Percentiles rank a stretch among this genome's conserved stretches.
Conservation (phyloP, 2,329 filamentous ascomycete species). For the Fusarium sulawesiense region DNA sequence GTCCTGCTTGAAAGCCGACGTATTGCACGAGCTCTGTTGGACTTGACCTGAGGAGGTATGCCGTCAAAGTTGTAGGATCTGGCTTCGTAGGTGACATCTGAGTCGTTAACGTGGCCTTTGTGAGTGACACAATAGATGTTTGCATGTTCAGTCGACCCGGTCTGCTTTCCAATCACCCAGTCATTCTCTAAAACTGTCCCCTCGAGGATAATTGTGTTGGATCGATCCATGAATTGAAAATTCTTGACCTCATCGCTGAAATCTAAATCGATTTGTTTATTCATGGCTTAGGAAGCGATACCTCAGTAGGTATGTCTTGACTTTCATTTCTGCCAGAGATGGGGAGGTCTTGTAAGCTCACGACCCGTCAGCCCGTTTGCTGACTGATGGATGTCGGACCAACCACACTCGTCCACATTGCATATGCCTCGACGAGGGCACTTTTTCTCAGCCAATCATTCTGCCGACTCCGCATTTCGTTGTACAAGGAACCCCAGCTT, state of each 20-base stretch:
- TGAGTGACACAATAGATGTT: background rate
- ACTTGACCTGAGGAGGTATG: background rate
- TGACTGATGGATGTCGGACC: background rate
- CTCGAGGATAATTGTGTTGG: accelerated
- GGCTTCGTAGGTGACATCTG: background rate
- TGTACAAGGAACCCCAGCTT: background rate
- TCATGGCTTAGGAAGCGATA: background rate
- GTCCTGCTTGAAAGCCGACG: background rate
- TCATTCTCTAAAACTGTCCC: accelerated
- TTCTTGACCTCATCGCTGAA: accelerated
- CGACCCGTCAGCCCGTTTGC: background rate
- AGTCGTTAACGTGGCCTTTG: background rate
- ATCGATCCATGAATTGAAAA: accelerated
- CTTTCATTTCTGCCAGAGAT: background rate
- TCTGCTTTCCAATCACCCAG: background rate
- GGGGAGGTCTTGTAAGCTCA: background rate
- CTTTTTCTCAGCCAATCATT: background rate
- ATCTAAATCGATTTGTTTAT: accelerated
- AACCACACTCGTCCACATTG: background rate
- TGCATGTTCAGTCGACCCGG: background rate
- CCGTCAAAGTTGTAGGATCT: background rate
- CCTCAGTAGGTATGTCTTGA: background rate
- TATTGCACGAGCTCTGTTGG: background rate
- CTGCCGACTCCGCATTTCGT: background rate
- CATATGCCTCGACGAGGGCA: background rate